Conservation (phyloP, 2,329 filamentous ascomycete genomes). For the Pseudogymnoascus sp. region DNA sequence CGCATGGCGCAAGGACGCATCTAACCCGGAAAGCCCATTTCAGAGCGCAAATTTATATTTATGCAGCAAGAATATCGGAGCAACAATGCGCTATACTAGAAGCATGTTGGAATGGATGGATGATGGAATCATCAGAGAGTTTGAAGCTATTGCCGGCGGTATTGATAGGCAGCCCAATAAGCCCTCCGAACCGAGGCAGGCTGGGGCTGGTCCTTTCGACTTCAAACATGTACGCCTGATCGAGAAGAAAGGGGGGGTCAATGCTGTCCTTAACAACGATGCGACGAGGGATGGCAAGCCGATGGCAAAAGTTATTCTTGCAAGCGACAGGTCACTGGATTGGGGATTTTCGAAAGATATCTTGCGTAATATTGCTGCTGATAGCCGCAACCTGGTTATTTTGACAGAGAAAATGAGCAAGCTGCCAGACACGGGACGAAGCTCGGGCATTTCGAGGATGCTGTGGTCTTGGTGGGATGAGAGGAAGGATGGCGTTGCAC, state of each 20-base stretch:
- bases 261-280: constrained; percentile 51
- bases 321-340: constrained; percentile 81
- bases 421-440: constrained; percentile 24
- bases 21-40: constrained; percentile 43
- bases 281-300: constrained; percentile 34
- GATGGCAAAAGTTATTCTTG: constrained; percentile 69
- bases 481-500: constrained; percentile 52
- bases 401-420: constrained; percentile 65
- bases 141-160: constrained; percentile 55
- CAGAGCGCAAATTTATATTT: constrained; percentile 61
- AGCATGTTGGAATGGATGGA: constrained; percentile 99
- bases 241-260: constrained; percentile 72
- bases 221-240: constrained; percentile 78
- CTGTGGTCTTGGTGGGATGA: constrained; percentile 77
- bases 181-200: constrained; percentile 38
- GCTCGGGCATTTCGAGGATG: constrained; percentile 51
- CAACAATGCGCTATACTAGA: constrained; percentile 81
- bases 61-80: constrained; percentile 76
- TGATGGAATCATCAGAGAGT: constrained; percentile 84
- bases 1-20: constrained; percentile 66
- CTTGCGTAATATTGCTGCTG: constrained; percentile 63
- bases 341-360: constrained; percentile 91
- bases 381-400: constrained; percentile 75
- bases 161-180: constrained; percentile 37
- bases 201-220: constrained; percentile 67